Base-by-base conservation (phyloP, 2,329 filamentous ascomycete species). In the Arachnopeziza araneosa region DNA sequence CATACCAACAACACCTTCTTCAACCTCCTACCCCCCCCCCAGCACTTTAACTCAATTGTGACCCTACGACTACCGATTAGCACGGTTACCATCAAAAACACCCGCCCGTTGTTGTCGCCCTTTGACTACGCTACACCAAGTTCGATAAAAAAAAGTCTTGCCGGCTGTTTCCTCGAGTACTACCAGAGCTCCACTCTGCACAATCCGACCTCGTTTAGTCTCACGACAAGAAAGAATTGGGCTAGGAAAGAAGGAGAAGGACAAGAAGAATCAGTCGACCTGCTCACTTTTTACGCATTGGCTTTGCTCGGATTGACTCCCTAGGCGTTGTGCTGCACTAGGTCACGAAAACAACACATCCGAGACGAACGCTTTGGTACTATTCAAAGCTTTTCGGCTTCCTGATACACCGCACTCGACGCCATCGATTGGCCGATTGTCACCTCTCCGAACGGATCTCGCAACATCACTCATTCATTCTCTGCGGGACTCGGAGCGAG, bases 361-460 rank as follows among this genome's bases (percentile, higher is more conserved):
- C 67, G 67, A 69, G 67, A 69, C 52, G 57, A 61, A 64, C 67
- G 67, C 68, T 66, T 66, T 63, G 67, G 66, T 62, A 50, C 52
- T 65, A 64, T 66, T 62, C 53, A 50, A 59, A 56, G 61, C 56
- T 50, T 53, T 24, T 59, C 58, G 63, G 61, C 56, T 60, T 54
- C 61, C 63, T 68, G 68, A 68, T 63, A 68, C 66, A 57, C 66
- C 63, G 52, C 61, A 58, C 62, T 57, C 57, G 24, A 51, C 59
- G 32, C 54, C 54, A 49, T 57, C 59, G 32, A 63, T 65, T 63
- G 63, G 60, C 57, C 65, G 53, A 62, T 50, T 48, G 32, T n/a
- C 50, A 23, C 17, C 3, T 54, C 10, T 9, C 14, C 9, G 17
- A 50, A n/a, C 24, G 24, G 22, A 19, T 50, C 49, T 54, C 32